Evolutionary conservation across 192 early-diverging fungal genomes (phyloP).

Genomic region (Thoreauomyces humboldtii): DNA sequence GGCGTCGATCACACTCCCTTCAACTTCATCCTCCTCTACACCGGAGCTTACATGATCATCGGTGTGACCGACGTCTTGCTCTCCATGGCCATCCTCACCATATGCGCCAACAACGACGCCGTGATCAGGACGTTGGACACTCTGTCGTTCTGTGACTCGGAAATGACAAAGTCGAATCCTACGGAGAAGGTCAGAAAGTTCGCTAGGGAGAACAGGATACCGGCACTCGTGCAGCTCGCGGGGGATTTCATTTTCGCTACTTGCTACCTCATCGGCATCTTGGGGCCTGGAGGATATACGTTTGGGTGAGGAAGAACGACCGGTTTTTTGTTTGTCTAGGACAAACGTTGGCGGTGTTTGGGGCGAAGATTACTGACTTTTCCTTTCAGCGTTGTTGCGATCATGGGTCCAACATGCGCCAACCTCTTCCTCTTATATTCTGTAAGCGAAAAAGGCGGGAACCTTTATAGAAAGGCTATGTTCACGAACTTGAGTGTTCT

Average conservation of each 20-base stretch:
- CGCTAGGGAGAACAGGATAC: not conserved
- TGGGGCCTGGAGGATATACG: not conserved
- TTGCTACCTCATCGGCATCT: slow-evolving; percentile 1
- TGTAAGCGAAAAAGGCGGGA: no score
- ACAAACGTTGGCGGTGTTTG: no score
- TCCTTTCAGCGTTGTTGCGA: no score
- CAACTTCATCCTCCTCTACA: not conserved
- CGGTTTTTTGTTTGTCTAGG: no score
- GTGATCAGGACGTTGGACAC: slow-evolving; percentile 2
- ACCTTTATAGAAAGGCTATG: no score
- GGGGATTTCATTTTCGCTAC: slow-evolving; percentile 2
- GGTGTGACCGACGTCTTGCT: not conserved
- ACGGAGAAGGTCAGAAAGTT: not conserved
- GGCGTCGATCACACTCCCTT: not conserved
- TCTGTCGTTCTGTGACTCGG: no score
- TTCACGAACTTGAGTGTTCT: no score
- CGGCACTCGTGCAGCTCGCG: not conserved
- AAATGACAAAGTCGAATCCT: no score
- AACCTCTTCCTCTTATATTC: no score
- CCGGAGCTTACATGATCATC: not conserved
- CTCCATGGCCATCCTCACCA: not conserved
- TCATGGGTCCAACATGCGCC: no score
- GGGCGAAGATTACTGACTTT: no score
- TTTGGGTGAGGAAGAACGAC: no score
- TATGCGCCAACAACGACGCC: not conserved